Conservation (phyloP, 2,329 filamentous ascomycete species). For the Nigrospora osmanthi region DNA sequence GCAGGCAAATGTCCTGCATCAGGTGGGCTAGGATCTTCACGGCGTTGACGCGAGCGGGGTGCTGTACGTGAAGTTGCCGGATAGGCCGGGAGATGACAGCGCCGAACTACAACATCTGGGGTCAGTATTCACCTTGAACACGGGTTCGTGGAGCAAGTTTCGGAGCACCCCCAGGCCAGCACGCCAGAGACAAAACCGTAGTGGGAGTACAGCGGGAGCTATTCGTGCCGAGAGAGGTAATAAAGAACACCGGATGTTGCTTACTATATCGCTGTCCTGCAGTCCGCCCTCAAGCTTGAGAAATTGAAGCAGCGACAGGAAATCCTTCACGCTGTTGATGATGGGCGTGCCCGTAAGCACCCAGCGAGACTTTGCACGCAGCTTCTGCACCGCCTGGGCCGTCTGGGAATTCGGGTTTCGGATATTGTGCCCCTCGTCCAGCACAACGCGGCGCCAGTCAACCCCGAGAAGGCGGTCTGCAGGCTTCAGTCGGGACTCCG, state of each 20-base stretch:
- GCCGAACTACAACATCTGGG: constrained; percentile 46
- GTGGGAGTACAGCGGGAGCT: not conserved
- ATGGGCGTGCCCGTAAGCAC: constrained; percentile 75
- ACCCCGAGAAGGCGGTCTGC: constrained; percentile 37
- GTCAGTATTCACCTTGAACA: too few relatives aligned
- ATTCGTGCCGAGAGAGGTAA: not conserved
- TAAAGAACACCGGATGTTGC: constrained; percentile 8
- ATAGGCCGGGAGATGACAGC: constrained; percentile 57
- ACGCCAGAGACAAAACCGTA: not conserved
- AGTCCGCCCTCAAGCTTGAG: constrained; percentile 69
- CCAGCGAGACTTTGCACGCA: constrained; percentile 70
- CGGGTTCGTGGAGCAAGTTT: too few relatives aligned
- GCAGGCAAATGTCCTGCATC: constrained; percentile 73
- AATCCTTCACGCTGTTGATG: constrained; percentile 72
- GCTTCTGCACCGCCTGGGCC: constrained; percentile 57
- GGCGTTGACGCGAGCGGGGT: constrained; percentile 19
- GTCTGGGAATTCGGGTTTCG: constrained; percentile 69
- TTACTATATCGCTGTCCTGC: constrained; percentile 59
- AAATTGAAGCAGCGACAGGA: constrained; percentile 75
- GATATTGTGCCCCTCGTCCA: constrained; percentile 80
- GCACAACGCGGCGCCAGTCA: constrained; percentile 69
- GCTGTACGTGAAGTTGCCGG: constrained; percentile 1
- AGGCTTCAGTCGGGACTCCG: constrained; percentile 49
- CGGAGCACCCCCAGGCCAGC: too few relatives aligned
- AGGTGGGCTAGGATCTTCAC: constrained; percentile 64